Evolutionary conservation across 129 eudicot genomes (phyloP), one percentile per base, ranked within the genome.

Genomic region (Ambrosia trifida): DNA sequence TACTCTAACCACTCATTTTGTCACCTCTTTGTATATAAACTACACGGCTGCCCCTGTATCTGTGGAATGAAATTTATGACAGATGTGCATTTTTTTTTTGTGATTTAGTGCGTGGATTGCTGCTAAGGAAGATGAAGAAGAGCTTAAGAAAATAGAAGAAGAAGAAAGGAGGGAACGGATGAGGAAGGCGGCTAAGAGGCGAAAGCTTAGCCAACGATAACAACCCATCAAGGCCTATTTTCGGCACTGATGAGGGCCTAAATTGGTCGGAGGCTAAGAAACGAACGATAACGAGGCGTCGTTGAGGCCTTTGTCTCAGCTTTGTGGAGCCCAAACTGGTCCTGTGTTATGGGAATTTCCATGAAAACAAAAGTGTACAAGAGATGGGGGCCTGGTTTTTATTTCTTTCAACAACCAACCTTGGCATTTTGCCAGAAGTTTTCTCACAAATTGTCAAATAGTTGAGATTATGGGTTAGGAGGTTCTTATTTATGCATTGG

Each of bases 121-220:
- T 20, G 75, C 77, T 45, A 52, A 54, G 78, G 98, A 92, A 74
- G 98, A 92, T 45, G 96, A 86, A 75, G 96, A 89, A 85, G 89
- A 92, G 72, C 83, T 72, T 14, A 83, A 79, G 9, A 76, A 82
- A 74, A 82, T 84, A 18, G 90, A 84, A 80, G 96, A 88, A 77
- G 98, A 91, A 62, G 77, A 78, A 70, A 45, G 77, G 67, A 72
- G 72, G 49, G 81, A 77, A 77, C 16, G 61, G 3, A 52, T 63
- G 76, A 76, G 76, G 49, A 77, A 54, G 49, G 74, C 24, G 40
- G 73, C 79, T 0, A 76, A 78, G 67, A 78, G 44, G 64, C 59
- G 82, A 43, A 78, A 78, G 60, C 82, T 62, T 51, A 32, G 59
- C 52, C 72, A 78, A n/a, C 72, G 77, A 70, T 78, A 45, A 52